Conservation (phyloP, 2,329 filamentous ascomycete genomes). For the Trichoderma guizhouense region DNA sequence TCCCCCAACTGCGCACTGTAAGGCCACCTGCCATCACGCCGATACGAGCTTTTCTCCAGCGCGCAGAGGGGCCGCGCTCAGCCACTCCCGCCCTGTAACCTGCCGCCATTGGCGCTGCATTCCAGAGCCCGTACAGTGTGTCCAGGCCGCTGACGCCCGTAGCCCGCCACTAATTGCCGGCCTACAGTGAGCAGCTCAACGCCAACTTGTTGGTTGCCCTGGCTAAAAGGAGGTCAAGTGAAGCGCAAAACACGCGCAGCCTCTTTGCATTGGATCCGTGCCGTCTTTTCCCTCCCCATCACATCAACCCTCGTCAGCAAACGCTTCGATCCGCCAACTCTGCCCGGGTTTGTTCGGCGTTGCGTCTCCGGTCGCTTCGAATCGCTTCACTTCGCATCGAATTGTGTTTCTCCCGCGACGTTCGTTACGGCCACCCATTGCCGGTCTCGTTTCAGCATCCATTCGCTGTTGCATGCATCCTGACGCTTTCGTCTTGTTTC, state of each 20-base stretch:
- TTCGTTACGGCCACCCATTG: neutral
- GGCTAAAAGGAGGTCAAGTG: neutral
- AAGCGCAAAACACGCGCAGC: neutral
- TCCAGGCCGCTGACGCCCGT: neutral
- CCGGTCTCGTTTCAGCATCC: neutral
- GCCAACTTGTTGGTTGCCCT: neutral
- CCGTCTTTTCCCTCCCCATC: conserved; percentile 5
- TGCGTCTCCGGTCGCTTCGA: neutral
- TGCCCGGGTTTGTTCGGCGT: neutral
- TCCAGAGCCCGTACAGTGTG: conserved; percentile 8
- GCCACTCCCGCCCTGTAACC: conserved; percentile 12
- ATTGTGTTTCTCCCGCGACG: neutral
- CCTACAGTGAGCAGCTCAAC: neutral
- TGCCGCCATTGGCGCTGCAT: conserved; percentile 2
- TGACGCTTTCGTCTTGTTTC: neutral
- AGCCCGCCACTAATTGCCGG: neutral
- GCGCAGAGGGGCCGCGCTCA: neutral
- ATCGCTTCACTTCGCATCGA: neutral
- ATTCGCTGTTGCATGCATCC: neutral
- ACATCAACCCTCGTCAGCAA: neutral
- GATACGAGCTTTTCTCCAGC: conserved; percentile 9
- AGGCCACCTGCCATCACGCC: neutral
- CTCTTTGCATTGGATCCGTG: neutral
- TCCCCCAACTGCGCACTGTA: neutral
- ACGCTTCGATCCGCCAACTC: neutral